Percentiles rank a stretch among this genome's conserved stretches.
Conservation (phyloP, 2,329 filamentous ascomycete species). For the Diaporthe sp. region DNA sequence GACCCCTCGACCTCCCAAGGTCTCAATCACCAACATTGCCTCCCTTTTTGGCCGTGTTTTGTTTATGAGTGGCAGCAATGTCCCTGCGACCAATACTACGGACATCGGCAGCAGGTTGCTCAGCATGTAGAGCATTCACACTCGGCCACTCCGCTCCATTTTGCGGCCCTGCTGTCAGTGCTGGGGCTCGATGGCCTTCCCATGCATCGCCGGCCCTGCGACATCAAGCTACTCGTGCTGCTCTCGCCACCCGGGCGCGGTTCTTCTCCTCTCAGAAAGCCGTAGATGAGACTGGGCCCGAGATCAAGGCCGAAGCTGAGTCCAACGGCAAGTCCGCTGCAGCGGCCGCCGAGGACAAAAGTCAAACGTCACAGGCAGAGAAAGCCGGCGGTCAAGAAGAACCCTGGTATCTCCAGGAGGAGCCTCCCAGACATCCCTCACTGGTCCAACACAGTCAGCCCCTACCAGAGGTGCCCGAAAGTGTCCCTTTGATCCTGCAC, state of each 20-base stretch:
- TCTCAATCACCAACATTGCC: not conserved
- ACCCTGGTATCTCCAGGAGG: constrained; percentile 86
- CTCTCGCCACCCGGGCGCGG: not conserved
- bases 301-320: not conserved
- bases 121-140: constrained; percentile 42
- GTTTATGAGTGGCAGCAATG: constrained; percentile 17
- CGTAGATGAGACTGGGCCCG: constrained; percentile 31
- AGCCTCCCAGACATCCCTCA: constrained; percentile 64
- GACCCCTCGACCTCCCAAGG: not conserved
- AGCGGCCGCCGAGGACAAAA: constrained; percentile 31
- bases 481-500: constrained; percentile 77
- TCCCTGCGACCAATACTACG: constrained; percentile 40
- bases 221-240: not conserved
- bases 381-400: constrained; percentile 37
- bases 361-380: constrained; percentile 1
- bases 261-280: constrained; percentile 25
- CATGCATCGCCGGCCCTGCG: not conserved
- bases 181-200: constrained; percentile 4
- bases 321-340: too few relatives aligned
- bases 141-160: constrained; percentile 41
- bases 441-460: constrained; percentile 57
- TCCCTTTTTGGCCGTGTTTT: not conserved
- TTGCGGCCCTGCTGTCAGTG: constrained; percentile 24
- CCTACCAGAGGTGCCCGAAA: constrained; percentile 68
- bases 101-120: constrained; percentile 43